Evolutionary conservation across 257 asterid genomes (phyloP), one percentile per base, ranked within the genome.

Genomic region (Solanum tacnaense): DNA sequence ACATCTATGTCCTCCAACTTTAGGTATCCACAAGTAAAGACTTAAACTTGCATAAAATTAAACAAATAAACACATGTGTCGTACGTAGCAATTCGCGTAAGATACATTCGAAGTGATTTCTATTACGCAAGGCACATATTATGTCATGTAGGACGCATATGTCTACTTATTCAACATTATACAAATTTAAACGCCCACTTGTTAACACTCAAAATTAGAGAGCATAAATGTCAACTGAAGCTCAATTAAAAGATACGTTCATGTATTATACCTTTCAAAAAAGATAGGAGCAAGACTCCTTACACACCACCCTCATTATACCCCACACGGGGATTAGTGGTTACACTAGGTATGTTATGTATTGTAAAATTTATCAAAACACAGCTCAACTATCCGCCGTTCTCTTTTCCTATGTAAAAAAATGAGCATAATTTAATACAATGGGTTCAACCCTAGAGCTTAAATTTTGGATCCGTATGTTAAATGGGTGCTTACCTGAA

Each of bases 401-500:
- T 23, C 70, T 3, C 9, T 56, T 52, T 5, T 16, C 60, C 23
- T 52, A 52, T 52, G 9, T 52, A 56, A 7, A 16, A 52, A 2
- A 52, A 52, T 60, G n/a, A 60, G 60, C 0, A 49, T 49, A 49
- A 49, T 49, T 49, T 21, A 23, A 60, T 60, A 9, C 68, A 23
- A 9, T 60, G 6, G 13, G 3, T 4, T 60, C 13, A 9, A 60
- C 3, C 3, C 0, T 60, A 23, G 20, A 67, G 31, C 8, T 67
- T 25, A 27, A 67, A 67, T 67, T 67, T 12, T 67, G 74, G 1
- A 68, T 27, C 5, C 11, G 10, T 1, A 10, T 4, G 5, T 9
- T 38, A 38, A 5, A 6, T 75, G 21, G 56, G 21, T 76, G 15
- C 23, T 41, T 89, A 94, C 99, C 98, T 90, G 98, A 96, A 36